Base-by-base conservation (phyloP, 805 yeast species). In the Candida chauliodis region DNA sequence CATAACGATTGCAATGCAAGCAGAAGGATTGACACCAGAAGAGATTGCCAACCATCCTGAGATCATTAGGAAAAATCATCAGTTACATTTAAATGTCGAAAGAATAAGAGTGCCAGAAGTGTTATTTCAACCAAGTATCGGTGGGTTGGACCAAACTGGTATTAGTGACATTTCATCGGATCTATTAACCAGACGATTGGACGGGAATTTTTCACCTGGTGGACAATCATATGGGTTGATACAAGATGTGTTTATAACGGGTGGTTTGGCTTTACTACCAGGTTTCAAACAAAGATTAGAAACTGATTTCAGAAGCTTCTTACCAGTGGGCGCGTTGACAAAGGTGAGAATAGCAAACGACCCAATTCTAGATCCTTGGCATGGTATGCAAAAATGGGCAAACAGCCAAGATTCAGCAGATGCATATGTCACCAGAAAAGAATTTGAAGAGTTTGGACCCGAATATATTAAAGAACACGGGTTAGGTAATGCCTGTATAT, bases 101-200 rank as follows among this genome's bases (percentile, higher is more conserved):
- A 73, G 99, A 42, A 83, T 91, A 20, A 75, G 95, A 41, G 86
- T 91, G 2, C 97, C 98, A 0, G 99, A 93, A 60, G 81, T 90
- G 2, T 55, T 89, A 34, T 89, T 93, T 60, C 93, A 91, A 57
- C 99, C 99, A 5, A 75, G 82, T 7, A 88, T 93, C 45, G 95
- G 95, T 0, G 99, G 99, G 16, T 69, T 89, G 16, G 99, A 93
- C 59, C 98, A 90, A 62, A 95, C 97, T 0, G 98, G 98, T 19
- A 71, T 93, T n/a, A 56, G 76, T 17, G 98, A 93, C 59, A 62
- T 89, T 28, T 71, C 81, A 39, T 83, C 81, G 46, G 84, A 80
- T 41, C 69, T 87, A 6, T 53, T 90, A 5, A 53, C 76, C 28
- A 73, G 79, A 34, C 72, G 89, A 50, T 66, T 80, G 16, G 78